Evolutionary conservation across 352 stramenopile genomes (phyloP), one percentile per base, ranked within the genome.

Genomic region (Elongisporangium senticosum): DNA sequence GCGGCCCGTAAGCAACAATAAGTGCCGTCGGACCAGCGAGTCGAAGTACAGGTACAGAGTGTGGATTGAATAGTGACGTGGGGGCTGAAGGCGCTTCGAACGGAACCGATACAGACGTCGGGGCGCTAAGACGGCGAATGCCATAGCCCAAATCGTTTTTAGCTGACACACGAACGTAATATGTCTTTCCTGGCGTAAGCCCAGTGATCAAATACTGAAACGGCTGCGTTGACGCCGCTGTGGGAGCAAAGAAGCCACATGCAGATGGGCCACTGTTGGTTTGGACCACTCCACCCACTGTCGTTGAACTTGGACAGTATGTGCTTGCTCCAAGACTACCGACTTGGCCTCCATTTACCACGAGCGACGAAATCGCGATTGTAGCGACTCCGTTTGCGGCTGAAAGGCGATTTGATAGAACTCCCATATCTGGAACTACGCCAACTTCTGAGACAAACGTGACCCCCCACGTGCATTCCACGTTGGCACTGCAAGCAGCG

Each of bases 391-490:
- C 80, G 10, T 64, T 61, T 4, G 61, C 58, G 0, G 79, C 71
- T 3, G 71, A 74, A 3, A 95, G 62, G 1, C 77, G 68, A 59
- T 77, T 89, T 11, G 73, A 63, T 2, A 64, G 22, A 0, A 82
- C 67, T 0, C 68, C 77, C 2, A 95, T 65, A 10, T 68, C 47
- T 0, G 86, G 81, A 5, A 94, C 65, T 4, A 55, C 24, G 3
- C 62, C 86, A 2, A 93, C 11, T 33, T 93, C 84, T 1, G 79
- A 91, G 3, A 81, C 3, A 52, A 95, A 95, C 37, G 83, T 93
- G 43, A 96, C 74, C 5, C 63, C 80, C 83, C 86, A 96, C 8
- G 72, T 82, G 33, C 82, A 93, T 56, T 93, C 83, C 33, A 77
- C 77, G 48, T 82, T 82, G 0, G 26, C 61, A 0, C 50, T 59